Evolutionary conservation across 2,329 filamentous ascomycete genomes (phyloP).

Genomic region (Xylariaceae sp.): DNA sequence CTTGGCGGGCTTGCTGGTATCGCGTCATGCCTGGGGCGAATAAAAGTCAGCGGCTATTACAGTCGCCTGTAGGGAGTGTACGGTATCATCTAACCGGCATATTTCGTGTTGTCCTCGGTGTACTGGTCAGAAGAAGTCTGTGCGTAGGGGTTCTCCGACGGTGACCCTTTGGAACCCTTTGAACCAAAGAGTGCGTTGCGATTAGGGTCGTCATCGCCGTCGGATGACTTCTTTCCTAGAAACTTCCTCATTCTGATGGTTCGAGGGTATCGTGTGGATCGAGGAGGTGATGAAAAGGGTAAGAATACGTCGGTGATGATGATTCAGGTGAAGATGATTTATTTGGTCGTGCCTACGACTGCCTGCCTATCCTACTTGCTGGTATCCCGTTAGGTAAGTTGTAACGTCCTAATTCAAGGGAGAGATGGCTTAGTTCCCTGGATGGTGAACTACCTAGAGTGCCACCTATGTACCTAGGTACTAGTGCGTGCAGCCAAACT

Average conservation of each 20-base stretch:
- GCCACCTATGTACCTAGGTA: not conserved
- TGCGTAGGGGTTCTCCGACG: slow-evolving; percentile 54
- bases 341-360: not conserved
- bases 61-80: not conserved
- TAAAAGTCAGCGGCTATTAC: not conserved
- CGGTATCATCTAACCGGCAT: slow-evolving; percentile 27
- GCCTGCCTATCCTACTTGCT: too few relatives aligned
- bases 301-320: not conserved
- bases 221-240: slow-evolving; percentile 51
- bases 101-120: slow-evolving; percentile 42
- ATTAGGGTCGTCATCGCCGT: slow-evolving; percentile 43
- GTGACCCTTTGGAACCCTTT: slow-evolving; percentile 46
- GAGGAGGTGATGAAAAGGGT: slow-evolving; percentile 2
- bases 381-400: too few relatives aligned
- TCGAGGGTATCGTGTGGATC: not conserved
- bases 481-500: too few relatives aligned
- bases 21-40: slow-evolving; percentile 30
- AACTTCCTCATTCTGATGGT: slow-evolving; percentile 52
- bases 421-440: not conserved
- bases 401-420: not conserved
- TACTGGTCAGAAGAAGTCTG: slow-evolving; percentile 47
- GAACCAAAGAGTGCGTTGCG: slow-evolving; percentile 49
- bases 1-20: slow-evolving; percentile 41
- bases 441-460: not conserved
- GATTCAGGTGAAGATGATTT: not conserved